Evolutionary conservation across 495 filamentous ascomycete species (phyloP).

Genomic region (Neurospora cerealis): DNA sequence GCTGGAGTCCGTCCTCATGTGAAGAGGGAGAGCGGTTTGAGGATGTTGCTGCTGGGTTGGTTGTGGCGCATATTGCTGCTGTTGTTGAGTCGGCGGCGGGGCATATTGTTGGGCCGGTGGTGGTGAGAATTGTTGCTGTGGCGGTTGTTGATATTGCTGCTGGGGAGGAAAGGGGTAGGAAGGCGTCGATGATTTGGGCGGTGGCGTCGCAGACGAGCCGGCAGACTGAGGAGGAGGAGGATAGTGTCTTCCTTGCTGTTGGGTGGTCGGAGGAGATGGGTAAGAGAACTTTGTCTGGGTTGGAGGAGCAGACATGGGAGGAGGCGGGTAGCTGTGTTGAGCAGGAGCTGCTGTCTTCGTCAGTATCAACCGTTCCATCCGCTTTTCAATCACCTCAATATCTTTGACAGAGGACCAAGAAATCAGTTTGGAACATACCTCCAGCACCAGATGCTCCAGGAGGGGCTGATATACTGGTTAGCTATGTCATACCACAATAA

Average conservation of each 20-base stretch:
- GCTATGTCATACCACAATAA: not conserved
- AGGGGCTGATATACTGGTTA: conserved; percentile 8
- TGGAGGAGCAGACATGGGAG: conserved; percentile 30
- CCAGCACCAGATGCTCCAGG: conserved; percentile 14
- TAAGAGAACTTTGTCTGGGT: conserved; percentile 37
- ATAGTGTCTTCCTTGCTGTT: conserved; percentile 20
- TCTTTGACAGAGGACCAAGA: not conserved
- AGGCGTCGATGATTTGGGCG: conserved; percentile 15
- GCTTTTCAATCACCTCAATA: not conserved
- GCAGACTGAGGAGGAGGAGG: conserved; percentile 19
- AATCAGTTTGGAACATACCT: conserved; percentile 11
- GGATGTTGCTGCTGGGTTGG: conserved; percentile 4
- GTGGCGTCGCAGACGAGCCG: conserved; percentile 13
- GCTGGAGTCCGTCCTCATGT: conserved; percentile 14
- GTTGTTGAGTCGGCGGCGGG: conserved; percentile 24
- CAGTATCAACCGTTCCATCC: not conserved
- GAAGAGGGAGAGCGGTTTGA: conserved; percentile 19
- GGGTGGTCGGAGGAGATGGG: conserved; percentile 26
- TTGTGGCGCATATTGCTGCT: too few species aligned
- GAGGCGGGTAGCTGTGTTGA: conserved; percentile 21
- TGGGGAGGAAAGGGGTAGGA: conserved; percentile 26
- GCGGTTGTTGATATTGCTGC: conserved; percentile 28
- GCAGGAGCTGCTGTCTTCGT: conserved; percentile 3
- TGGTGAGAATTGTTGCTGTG: conserved; percentile 8
- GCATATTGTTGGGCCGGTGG: conserved; percentile 15